A percentile compares a stretch with the other conserved stretches of the same genome.
phyloP scores from a whole-genome alignment of 1,284 basidiomycete genomes.

The Gomphus bonarii region DNA sequence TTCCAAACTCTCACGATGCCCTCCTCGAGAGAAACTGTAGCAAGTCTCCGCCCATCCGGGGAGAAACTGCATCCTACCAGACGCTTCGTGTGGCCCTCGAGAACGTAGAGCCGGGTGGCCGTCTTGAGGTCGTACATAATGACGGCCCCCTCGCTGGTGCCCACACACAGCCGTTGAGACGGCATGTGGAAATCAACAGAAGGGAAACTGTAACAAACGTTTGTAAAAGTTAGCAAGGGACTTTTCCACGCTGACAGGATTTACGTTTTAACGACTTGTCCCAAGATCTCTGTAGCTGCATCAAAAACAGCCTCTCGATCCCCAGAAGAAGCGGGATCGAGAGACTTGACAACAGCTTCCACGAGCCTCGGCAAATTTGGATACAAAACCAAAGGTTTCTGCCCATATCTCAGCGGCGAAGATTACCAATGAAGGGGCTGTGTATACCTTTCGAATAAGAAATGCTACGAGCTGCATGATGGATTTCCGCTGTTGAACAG shows the following conservation, averaged over 20 bases:
- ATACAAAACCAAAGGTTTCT: conserved; percentile 82
- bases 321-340: conserved; percentile 83
- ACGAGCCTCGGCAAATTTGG: conserved; percentile 81
- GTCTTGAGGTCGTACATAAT: conserved; percentile 98
- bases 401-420: neutral
- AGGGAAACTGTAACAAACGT: conserved; percentile 56
- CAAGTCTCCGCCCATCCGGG: conserved; percentile 82
- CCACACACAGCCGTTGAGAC: conserved; percentile 85
- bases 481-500: conserved; percentile 72
- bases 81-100: conserved; percentile 80
- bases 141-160: conserved; percentile 87
- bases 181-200: conserved; percentile 84
- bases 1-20: conserved; percentile 81
- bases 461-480: conserved; percentile 93
- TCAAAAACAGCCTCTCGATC: conserved; percentile 84
- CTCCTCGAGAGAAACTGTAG: conserved; percentile 83
- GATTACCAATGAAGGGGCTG: neutral
- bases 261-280: conserved; percentile 82
- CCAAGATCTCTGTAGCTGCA: conserved; percentile 87
- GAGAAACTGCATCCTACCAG: conserved; percentile 83
- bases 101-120: conserved; percentile 87
- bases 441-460: conserved; percentile 76
- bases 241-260: conserved; percentile 18
- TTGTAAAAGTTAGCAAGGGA: neutral
- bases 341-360: conserved; percentile 93